phyloP scores from a whole-genome alignment of 2,329 filamentous ascomycete genomes.

The Calonectria hawksworthii region DNA sequence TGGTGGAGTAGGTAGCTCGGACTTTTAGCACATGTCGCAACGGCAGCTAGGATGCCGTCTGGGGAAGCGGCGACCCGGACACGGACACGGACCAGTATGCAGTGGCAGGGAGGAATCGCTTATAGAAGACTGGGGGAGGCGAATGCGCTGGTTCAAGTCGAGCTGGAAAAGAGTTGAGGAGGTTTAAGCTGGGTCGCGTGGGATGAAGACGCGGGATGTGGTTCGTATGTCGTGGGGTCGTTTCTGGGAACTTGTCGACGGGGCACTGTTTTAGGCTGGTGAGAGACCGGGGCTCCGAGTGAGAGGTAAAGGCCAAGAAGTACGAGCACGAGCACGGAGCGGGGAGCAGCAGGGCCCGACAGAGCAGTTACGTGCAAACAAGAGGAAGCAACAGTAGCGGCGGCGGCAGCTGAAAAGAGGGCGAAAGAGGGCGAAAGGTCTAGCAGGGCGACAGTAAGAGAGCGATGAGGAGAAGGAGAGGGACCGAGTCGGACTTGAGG shows the following conservation, averaged over 20 bases:
- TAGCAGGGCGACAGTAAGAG: background rate
- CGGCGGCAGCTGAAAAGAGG: background rate
- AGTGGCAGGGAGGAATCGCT: background rate
- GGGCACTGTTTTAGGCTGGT: constrained; percentile 20
- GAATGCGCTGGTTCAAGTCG: background rate
- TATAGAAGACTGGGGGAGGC: background rate
- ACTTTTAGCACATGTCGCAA: constrained; percentile 23
- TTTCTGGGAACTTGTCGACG: constrained; percentile 24
- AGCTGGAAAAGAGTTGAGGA: constrained; percentile 7
- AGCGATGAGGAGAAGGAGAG: background rate
- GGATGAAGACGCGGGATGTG: constrained; percentile 18
- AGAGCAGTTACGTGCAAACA: background rate
- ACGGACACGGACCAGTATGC: constrained; percentile 1
- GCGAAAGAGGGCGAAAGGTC: constrained; percentile 1
- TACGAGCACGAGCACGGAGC: constrained; percentile 16
- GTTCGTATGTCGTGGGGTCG: constrained; percentile 27
- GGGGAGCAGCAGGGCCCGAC: background rate
- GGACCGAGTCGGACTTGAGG: constrained; percentile 17
- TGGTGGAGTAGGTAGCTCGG: background rate
- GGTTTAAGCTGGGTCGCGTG: constrained; percentile 16
- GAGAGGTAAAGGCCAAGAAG: constrained; percentile 12
- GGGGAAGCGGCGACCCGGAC: constrained; percentile 1
- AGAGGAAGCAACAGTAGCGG: background rate
- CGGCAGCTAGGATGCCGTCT: background rate
- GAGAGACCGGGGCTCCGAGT: constrained; percentile 9